phyloP scores from a whole-genome alignment of 495 filamentous ascomycete species.

The Jackrogersella multiformis region DNA sequence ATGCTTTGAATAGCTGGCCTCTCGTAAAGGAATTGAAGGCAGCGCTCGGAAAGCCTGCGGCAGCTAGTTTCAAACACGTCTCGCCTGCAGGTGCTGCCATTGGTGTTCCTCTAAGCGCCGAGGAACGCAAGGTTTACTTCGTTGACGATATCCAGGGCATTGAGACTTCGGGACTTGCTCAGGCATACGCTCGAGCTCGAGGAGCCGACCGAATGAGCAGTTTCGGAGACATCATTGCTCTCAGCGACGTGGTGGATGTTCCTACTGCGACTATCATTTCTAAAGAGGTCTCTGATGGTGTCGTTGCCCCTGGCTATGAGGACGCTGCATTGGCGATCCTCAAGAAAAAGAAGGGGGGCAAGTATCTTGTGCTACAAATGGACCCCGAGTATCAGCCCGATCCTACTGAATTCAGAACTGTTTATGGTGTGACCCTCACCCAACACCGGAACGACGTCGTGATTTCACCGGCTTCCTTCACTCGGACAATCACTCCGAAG shows the following conservation, averaged over 20 bases:
- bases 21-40: constrained; percentile 95
- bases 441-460: constrained; percentile 92
- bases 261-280: constrained; percentile 96
- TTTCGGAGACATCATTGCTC: constrained; percentile 95
- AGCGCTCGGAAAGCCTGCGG: constrained; percentile 86
- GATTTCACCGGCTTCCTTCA: constrained; percentile 87
- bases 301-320: constrained; percentile 89
- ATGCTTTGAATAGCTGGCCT: constrained; percentile 96
- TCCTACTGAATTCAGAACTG: constrained; percentile 77
- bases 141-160: constrained; percentile 93
- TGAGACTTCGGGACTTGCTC: constrained; percentile 83
- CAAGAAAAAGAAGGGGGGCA: constrained; percentile 97
- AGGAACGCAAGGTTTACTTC: constrained; percentile 97
- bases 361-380: constrained; percentile 95
- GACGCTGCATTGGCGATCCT: constrained; percentile 87
- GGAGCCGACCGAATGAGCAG: constrained; percentile 97
- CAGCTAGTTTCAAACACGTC: constrained; percentile 98
- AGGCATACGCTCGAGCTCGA: constrained; percentile 93
- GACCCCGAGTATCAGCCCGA: constrained; percentile 85
- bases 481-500: constrained; percentile 83
- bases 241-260: constrained; percentile 87
- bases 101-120: constrained; percentile 81
- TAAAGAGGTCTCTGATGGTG: constrained; percentile 95
- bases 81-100: constrained; percentile 96
- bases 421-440: constrained; percentile 85